Conservation (phyloP, 179 eudicot species). For the Actinidia arguta region DNA sequence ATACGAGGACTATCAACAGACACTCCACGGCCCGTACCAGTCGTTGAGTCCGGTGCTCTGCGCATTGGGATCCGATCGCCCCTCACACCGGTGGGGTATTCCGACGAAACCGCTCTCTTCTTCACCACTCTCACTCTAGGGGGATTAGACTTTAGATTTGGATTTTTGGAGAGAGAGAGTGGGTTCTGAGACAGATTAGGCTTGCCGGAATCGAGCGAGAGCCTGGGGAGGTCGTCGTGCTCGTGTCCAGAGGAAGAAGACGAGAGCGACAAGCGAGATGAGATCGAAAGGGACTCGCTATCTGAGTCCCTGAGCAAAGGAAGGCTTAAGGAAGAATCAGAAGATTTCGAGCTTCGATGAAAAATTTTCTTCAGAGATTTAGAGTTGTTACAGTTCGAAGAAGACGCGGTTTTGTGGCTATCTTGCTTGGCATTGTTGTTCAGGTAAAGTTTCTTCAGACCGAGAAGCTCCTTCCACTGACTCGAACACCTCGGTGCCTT, state of each 20-base stretch:
- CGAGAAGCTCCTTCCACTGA: constrained; percentile 84
- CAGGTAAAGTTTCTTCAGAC: constrained; percentile 56
- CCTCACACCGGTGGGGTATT: constrained; percentile 27
- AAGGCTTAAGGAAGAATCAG: constrained; percentile 50
- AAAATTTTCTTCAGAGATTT: constrained; percentile 60
- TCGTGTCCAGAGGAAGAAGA: constrained; percentile 71
- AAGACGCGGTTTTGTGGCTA: constrained; percentile 24
- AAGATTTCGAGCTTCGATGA: constrained; percentile 62
- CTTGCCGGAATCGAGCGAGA: constrained; percentile 68
- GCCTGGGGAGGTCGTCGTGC: constrained; percentile 74
- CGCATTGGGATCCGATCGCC: constrained; percentile 39
- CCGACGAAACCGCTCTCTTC: constrained; percentile 30
- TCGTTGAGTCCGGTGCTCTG: constrained; percentile 35
- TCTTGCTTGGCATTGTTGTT: constrained; percentile 33
- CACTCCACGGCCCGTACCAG: constrained; percentile 37
- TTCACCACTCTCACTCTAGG: constrained; percentile 43
- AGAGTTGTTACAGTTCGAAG: constrained; percentile 10
- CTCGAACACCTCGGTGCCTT: constrained; percentile 90
- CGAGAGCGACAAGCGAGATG: constrained; percentile 59
- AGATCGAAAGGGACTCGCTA: constrained; percentile 46
- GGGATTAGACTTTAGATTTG: constrained; percentile 14
- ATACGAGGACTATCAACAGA: constrained; percentile 89
- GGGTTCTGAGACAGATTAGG: constrained; percentile 28
- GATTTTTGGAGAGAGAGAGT: background rate
- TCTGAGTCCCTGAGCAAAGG: constrained; percentile 61